Evolutionary conservation across 306 rosid genomes (phyloP).

Genomic region (Senna tora): DNA sequence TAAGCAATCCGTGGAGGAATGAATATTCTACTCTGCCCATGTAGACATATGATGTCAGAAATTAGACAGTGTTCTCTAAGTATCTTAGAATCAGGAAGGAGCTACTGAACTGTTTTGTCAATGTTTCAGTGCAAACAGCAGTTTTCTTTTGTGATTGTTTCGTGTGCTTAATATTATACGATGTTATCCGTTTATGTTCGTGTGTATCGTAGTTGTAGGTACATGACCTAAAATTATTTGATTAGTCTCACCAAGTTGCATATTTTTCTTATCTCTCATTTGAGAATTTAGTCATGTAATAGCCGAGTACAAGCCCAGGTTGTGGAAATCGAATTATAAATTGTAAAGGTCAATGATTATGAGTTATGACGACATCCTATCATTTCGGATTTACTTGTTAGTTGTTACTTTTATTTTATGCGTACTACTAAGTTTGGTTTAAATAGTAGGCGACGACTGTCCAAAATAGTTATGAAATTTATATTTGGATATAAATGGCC

Average conservation of each 20-base stretch:
- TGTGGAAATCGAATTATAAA: not conserved
- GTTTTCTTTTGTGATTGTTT: constrained; percentile 27
- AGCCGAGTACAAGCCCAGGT: not conserved
- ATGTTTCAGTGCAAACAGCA: constrained; percentile 19
- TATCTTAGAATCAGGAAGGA: constrained; percentile 40
- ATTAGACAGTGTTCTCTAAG: constrained; percentile 33
- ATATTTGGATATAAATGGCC: too few species aligned
- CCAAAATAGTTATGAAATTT: too few species aligned
- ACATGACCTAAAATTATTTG: not conserved
- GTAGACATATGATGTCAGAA: constrained; percentile 21
- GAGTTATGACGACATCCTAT: not conserved
- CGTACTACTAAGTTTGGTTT: too few species aligned
- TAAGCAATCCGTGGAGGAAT: constrained; percentile 35
- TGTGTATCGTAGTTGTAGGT: not conserved
- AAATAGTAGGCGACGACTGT: too few species aligned
- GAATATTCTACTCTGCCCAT: constrained; percentile 2
- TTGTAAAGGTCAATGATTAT: not conserved
- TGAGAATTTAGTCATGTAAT: not conserved
- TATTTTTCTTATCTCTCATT: not conserved
- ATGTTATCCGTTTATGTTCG: constrained; percentile 2
- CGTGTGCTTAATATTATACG: not conserved
- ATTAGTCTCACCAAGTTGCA: constrained; percentile 4
- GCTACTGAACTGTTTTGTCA: constrained; percentile 5
- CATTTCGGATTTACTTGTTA: too few species aligned
- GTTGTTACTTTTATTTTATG: too few species aligned